Base-by-base conservation (phyloP, 495 filamentous ascomycete genomes). In the Neurospora hispaniola region DNA sequence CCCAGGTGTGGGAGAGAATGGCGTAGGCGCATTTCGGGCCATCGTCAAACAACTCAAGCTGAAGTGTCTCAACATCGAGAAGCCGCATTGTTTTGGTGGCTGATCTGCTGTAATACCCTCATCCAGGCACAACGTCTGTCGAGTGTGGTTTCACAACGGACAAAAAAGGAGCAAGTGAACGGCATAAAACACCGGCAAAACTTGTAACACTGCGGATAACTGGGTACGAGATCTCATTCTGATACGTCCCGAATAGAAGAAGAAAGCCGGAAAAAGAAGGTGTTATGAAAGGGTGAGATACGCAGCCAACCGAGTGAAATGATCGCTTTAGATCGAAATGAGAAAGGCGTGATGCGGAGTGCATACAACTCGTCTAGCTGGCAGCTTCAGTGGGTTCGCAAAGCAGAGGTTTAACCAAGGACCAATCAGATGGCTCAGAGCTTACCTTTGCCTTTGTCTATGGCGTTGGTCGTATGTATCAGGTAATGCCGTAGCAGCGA, bases 1-100 rank as follows among this genome's bases (percentile, higher is more conserved):
- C 77, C 78, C 79, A 81, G 4, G 74, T 76, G 46, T 81, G 80
- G 12, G 74, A 81, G 18, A 82, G 70, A 42, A 79, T 81, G 35
- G 78, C 78, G 59, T 81, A 83, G 6, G 73, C 16, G 44, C 73
- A 27, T 59, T 35, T 71, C 11, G 72, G 72, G 7, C 72, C 72
- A 44, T 38, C 69, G 8, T 71, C 66, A 35, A 79, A 79, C 38
- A 76, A 59, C 43, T 77, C 71, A n/a, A 82, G 69, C 27, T 74
- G 41, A 14, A 78, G 73, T 10, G 72, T 75, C 11, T 72, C 69
- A 16, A 71, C 74, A 11, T 80, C 73, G 46, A 82, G 72, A 16
- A 80, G 70, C 54, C 78, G 78, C 81, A 80, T 82, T 23, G 71
- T 23, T 68, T 62, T 62, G 54, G 27, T 31, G 23, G 0, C 0